Evolutionary conservation across 371 early-diverging fungal species (phyloP).

Genomic region (Dentiscutata heterogama): DNA sequence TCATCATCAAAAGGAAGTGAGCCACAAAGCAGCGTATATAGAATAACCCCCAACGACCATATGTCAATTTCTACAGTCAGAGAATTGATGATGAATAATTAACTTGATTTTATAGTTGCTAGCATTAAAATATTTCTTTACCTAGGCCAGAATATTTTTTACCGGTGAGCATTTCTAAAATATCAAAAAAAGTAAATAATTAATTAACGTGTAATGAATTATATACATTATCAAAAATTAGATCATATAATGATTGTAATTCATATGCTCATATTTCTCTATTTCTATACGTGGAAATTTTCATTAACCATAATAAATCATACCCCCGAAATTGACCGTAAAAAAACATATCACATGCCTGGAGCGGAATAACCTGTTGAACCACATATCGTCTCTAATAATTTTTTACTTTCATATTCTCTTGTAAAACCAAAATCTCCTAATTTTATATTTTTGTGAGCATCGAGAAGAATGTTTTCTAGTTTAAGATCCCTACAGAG

Average conservation of each 20-base stretch:
- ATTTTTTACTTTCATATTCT: slow-evolving; percentile 69
- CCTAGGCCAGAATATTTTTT: slow-evolving; percentile 84
- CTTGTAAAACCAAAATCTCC: slow-evolving; percentile 95
- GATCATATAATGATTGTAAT: not conserved
- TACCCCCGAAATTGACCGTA: not conserved
- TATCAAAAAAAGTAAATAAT: not conserved
- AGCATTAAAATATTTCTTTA: slow-evolving; percentile 48
- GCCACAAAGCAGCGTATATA: slow-evolving; percentile 85
- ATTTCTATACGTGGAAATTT: no score
- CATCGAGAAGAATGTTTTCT: slow-evolving; percentile 85
- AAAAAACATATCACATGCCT: slow-evolving; percentile 15
- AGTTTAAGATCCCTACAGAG: slow-evolving; percentile 80
- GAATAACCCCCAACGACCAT: slow-evolving; percentile 89
- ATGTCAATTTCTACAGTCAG: slow-evolving; percentile 77
- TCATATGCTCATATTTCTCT: no score
- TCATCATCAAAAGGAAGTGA: slow-evolving; percentile 90
- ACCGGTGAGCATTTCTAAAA: slow-evolving; percentile 73
- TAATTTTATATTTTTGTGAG: slow-evolving; percentile 79
- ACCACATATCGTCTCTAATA: slow-evolving; percentile 56
- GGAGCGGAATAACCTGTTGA: slow-evolving; percentile 44
- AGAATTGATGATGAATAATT: slow-evolving; percentile 30
- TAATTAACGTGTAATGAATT: not conserved
- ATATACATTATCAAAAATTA: not conserved
- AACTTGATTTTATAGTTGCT: not conserved
- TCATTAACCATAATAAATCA: no score